phyloP scores from a whole-genome alignment of 108 stramenopile species.

The Parmales sp. region DNA sequence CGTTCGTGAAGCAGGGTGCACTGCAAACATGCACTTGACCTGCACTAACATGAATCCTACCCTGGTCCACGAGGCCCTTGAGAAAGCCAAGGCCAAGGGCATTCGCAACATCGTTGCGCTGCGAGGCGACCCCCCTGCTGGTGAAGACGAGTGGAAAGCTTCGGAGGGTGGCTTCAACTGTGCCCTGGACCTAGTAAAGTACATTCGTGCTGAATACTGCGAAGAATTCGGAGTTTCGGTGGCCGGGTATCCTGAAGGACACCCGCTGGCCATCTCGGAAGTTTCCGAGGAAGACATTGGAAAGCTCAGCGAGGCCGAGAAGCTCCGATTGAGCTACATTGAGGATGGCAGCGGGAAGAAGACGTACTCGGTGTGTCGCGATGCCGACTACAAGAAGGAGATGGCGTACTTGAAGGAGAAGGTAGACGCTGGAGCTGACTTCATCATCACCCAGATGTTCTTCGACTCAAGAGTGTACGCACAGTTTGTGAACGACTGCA shows the following conservation, averaged over 20 bases:
- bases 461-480: conserved; percentile 88
- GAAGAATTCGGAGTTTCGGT: conserved; percentile 83
- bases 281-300: conserved; percentile 53
- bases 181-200: conserved; percentile 93
- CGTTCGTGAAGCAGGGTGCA: conserved; percentile 71
- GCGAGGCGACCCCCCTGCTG: conserved; percentile 97
- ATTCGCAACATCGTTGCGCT: conserved; percentile 97
- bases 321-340: conserved; percentile 57
- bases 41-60: conserved; percentile 97
- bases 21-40: conserved; percentile 97
- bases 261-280: conserved; percentile 83
- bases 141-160: conserved; percentile 90
- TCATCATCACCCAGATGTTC: conserved; percentile 99
- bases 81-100: conserved; percentile 60
- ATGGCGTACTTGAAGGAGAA: conserved; percentile 95
- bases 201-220: conserved; percentile 82
- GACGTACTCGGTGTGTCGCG: conserved; percentile 68
- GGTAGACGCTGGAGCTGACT: conserved; percentile 40
- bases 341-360: conserved; percentile 50
- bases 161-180: conserved; percentile 86
- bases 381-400: conserved; percentile 91
- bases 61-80: conserved; percentile 74
- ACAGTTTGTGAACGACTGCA: conserved; percentile 82
- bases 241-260: conserved; percentile 98
- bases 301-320: conserved; percentile 63